phyloP scores from a whole-genome alignment of 768 basidiomycete genomes.

The Postia placenta region DNA sequence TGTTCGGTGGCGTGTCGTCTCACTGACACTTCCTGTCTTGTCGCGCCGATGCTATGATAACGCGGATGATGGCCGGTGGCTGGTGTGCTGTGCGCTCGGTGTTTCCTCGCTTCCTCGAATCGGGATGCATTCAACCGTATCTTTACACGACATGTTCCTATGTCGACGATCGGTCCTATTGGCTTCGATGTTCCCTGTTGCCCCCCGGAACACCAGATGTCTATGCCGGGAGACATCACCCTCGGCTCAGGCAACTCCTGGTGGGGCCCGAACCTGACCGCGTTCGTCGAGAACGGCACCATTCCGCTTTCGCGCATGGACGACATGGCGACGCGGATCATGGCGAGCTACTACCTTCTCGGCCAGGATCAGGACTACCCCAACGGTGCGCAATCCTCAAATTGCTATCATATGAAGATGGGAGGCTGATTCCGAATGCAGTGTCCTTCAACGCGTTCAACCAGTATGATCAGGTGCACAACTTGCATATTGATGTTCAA shows the following conservation, averaged over 20 bases:
- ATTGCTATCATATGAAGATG: background rate
- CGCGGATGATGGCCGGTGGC: background rate
- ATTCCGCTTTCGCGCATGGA: slow-evolving; percentile 60
- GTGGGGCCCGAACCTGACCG: slow-evolving; percentile 64
- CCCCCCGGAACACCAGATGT: slow-evolving; percentile 41
- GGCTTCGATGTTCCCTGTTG: background rate
- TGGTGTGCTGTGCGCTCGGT: background rate
- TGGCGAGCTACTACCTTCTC: slow-evolving; percentile 65
- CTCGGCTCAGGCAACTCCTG: slow-evolving; percentile 47
- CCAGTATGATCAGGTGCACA: slow-evolving; percentile 43
- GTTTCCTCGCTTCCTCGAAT: background rate
- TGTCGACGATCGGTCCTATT: background rate
- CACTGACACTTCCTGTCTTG: slow-evolving; percentile 1
- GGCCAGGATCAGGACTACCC: slow-evolving; percentile 66
- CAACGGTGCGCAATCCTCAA: slow-evolving; percentile 10
- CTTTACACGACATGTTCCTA: too few relatives aligned
- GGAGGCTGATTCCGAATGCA: background rate
- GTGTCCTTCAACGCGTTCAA: slow-evolving; percentile 70
- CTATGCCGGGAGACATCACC: slow-evolving; percentile 60
- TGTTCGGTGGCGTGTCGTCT: background rate
- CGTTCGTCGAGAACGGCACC: slow-evolving; percentile 63
- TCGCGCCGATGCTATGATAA: too few relatives aligned
- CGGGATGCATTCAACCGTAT: too few relatives aligned
- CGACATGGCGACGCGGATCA: slow-evolving; percentile 80
- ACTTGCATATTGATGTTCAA: slow-evolving; percentile 62